Percentiles rank a stretch among this genome's conserved stretches.
phyloP scores from a whole-genome alignment of 306 rosid genomes.

The Cucurbita moschata region DNA sequence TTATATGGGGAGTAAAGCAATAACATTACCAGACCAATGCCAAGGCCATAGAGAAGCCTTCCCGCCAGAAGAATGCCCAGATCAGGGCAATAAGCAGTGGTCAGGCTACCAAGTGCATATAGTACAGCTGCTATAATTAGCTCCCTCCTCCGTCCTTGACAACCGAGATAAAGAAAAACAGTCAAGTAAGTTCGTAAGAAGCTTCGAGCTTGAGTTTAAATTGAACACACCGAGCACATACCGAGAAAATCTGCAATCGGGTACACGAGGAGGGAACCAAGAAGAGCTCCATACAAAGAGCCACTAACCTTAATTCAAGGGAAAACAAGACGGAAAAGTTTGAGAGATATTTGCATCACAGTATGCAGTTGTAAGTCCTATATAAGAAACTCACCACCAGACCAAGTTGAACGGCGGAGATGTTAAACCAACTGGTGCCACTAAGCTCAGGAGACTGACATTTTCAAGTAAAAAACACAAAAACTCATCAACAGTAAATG shows the following conservation, averaged over 20 bases:
- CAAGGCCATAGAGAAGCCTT: constrained; percentile 80
- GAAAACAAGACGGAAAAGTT: background rate
- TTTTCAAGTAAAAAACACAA: background rate
- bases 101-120: constrained; percentile 50
- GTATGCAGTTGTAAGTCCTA: background rate
- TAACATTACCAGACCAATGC: constrained; percentile 79
- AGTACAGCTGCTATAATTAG: constrained; percentile 54
- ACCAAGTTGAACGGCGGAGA: constrained; percentile 75
- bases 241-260: constrained; percentile 86
- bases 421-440: constrained; percentile 68
- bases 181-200: constrained; percentile 9
- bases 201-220: constrained; percentile 11
- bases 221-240: constrained; percentile 18
- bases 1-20: background rate
- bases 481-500: background rate
- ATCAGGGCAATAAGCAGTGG: constrained; percentile 61
- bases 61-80: constrained; percentile 66
- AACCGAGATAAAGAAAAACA: constrained; percentile 9
- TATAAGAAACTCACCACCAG: constrained; percentile 59
- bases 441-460: constrained; percentile 88
- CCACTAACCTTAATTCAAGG: constrained; percentile 56
- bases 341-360: background rate
- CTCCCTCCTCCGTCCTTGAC: constrained; percentile 68
- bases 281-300: constrained; percentile 89
- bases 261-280: constrained; percentile 67